Evolutionary conservation across 768 basidiomycete species (phyloP).

Genomic region (Gymnopilus junonius): DNA sequence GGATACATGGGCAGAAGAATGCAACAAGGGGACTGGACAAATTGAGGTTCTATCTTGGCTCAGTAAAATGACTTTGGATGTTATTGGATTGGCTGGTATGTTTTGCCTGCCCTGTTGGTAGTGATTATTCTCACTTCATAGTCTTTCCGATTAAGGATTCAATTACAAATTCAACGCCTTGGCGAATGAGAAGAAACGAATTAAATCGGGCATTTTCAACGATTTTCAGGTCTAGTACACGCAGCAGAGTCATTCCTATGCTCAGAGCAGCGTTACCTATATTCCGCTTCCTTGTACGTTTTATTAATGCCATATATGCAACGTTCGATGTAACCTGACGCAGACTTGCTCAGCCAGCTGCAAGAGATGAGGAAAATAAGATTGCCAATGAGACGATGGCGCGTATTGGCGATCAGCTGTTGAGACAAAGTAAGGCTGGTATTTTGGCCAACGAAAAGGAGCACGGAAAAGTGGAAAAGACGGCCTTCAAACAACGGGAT

Average conservation of each 20-base stretch:
- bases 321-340: not conserved
- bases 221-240: conserved; percentile 49
- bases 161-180: conserved; percentile 40
- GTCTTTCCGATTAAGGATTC: conserved; percentile 26
- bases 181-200: conserved; percentile 45
- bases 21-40: conserved; percentile 28
- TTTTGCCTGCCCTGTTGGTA: conserved; percentile 23
- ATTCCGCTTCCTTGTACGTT: conserved; percentile 41
- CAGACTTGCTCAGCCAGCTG: conserved; percentile 31
- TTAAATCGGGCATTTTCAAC: conserved; percentile 56
- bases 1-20: conserved; percentile 47
- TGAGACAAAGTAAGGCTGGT: conserved; percentile 52
- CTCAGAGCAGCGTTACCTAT: conserved; percentile 39
- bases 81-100: conserved; percentile 72
- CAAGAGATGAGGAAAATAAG: conserved; percentile 30
- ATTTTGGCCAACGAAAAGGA: conserved; percentile 24
- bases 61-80: conserved; percentile 71
- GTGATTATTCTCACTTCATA: conserved; percentile 31
- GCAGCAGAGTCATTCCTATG: conserved; percentile 36
- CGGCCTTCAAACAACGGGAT: conserved; percentile 47
- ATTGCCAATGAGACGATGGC: conserved; percentile 45
- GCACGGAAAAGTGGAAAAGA: conserved; percentile 33
- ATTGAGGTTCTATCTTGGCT: conserved; percentile 71
- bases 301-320: no score
- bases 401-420: conserved; percentile 53